phyloP scores from a whole-genome alignment of 768 basidiomycete genomes.

The Leccinum broughii region DNA sequence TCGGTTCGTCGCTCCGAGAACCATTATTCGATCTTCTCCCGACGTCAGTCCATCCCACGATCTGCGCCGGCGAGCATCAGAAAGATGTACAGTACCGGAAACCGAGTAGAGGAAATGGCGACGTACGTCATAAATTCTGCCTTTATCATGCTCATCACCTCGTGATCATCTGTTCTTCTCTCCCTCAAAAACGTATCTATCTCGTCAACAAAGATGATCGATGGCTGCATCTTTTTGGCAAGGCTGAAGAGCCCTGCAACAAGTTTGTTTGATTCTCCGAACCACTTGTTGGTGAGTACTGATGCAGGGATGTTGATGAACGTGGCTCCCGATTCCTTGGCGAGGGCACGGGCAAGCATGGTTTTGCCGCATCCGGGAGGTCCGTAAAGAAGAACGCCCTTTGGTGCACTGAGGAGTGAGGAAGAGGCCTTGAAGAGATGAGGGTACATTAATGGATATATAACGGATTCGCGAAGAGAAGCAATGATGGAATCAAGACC shows the following conservation, averaged over 20 bases:
- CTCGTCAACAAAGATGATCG: conserved; percentile 98
- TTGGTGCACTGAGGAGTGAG: conserved; percentile 84
- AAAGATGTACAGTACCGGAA: background rate
- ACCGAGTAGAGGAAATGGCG: background rate
- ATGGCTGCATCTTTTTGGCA: conserved; percentile 89
- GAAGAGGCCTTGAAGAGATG: conserved; percentile 82
- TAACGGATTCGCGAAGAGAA: conserved; percentile 91
- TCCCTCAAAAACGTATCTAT: conserved; percentile 95
- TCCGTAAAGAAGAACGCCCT: conserved; percentile 93
- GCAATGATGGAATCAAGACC: conserved; percentile 90
- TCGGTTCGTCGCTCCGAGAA: conserved; percentile 94
- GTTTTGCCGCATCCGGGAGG: conserved; percentile 99
- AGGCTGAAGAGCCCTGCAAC: conserved; percentile 93
- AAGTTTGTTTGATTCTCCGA: conserved; percentile 91
- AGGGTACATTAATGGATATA: conserved; percentile 91
- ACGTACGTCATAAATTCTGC: conserved; percentile 91
- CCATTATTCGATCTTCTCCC: conserved; percentile 76
- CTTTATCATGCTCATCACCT: conserved; percentile 99
- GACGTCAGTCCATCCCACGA: conserved; percentile 95
- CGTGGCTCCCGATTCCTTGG: conserved; percentile 95
- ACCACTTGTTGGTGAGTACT: conserved; percentile 79
- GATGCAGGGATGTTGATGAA: conserved; percentile 89
- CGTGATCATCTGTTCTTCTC: conserved; percentile 86
- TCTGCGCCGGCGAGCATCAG: conserved; percentile 37
- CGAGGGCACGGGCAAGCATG: conserved; percentile 98